Evolutionary conservation across 495 filamentous ascomycete species (phyloP), one percentile per base, ranked within the genome.

Genomic region (Friedmanniomyces endolithicus): DNA sequence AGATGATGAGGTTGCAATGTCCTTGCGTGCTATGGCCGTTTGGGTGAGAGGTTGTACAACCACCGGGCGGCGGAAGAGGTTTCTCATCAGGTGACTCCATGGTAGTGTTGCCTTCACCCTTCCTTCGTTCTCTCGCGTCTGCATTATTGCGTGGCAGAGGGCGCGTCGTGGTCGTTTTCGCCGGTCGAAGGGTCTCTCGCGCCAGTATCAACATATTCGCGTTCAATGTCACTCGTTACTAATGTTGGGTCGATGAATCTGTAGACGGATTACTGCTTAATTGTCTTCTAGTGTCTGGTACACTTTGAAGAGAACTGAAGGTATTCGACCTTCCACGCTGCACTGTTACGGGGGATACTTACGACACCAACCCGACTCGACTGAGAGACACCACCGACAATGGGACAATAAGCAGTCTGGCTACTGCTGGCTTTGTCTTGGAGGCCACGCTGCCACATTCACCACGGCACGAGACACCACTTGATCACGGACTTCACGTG

Each of bases 271-370:
- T 31, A n/a, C n/a, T 31, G 11, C 7, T 24, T 50, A 9, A 3
- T 35, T 50, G 33, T 27, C 33, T 24, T 50, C 3, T 50, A 50
- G 29, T 50, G 47, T 50, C 47, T 34, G 47, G 47, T 22, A 47
- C 47, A 50, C 47, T n/a, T 33, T 25, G 6, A 8, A 17, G 27
- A 31, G 27, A 31, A n/a, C n/a, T n/a, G n/a, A n/a, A n/a, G n/a
- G n/a, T n/a, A n/a, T n/a, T n/a, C n/a, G n/a, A n/a, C n/a, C n/a
- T n/a, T n/a, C n/a, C n/a, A n/a, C n/a, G n/a, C n/a, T n/a, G n/a
- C n/a, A n/a, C n/a, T n/a, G n/a, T n/a, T n/a, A n/a, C n/a, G n/a
- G n/a, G n/a, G n/a, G n/a, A n/a, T n/a, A n/a, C n/a, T n/a, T n/a
- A n/a, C n/a, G n/a, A n/a, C n/a, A n/a, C n/a, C n/a, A n/a, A n/a